These are phyloP conservation scores for Emericellopsis terricola DNA, from an alignment of 495 filamentous ascomycete species.

Conservation along the genomic window DNA sequence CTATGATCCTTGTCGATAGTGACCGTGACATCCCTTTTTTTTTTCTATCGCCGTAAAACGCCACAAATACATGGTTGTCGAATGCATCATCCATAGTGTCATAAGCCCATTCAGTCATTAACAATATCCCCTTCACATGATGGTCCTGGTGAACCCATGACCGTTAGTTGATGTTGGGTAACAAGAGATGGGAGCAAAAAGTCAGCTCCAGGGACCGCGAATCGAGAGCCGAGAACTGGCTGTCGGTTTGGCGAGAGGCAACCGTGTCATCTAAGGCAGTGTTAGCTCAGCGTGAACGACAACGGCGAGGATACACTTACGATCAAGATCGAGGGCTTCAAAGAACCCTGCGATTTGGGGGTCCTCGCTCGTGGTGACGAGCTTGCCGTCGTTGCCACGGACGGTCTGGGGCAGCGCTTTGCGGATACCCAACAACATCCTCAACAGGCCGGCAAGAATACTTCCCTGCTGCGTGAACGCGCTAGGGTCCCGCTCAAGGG, in stretches of 20 bases:
- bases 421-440: constrained; percentile 60
- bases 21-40: too few species aligned
- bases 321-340: constrained; percentile 37
- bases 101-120: too few species aligned
- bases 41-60: too few species aligned
- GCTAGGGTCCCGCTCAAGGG: constrained; percentile 47
- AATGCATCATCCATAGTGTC: too few species aligned
- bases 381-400: constrained; percentile 31
- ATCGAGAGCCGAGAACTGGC: constrained; percentile 42
- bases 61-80: too few species aligned
- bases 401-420: constrained; percentile 45
- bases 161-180: constrained; percentile 13
- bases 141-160: too few species aligned
- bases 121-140: too few species aligned
- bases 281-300: not conserved
- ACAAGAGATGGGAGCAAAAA: constrained; percentile 44
- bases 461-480: constrained; percentile 54
- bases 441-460: constrained; percentile 49
- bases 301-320: constrained; percentile 22
- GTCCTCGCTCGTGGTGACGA: constrained; percentile 35
- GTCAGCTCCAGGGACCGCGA: constrained; percentile 49
- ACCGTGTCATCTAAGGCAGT: constrained; percentile 14
- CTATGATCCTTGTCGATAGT: too few species aligned
- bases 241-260: constrained; percentile 19
- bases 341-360: constrained; percentile 39